A percentile compares a stretch with the other conserved stretches of the same genome.
Conservation (phyloP, 257 asterid genomes). For the Gentiana straminea region DNA sequence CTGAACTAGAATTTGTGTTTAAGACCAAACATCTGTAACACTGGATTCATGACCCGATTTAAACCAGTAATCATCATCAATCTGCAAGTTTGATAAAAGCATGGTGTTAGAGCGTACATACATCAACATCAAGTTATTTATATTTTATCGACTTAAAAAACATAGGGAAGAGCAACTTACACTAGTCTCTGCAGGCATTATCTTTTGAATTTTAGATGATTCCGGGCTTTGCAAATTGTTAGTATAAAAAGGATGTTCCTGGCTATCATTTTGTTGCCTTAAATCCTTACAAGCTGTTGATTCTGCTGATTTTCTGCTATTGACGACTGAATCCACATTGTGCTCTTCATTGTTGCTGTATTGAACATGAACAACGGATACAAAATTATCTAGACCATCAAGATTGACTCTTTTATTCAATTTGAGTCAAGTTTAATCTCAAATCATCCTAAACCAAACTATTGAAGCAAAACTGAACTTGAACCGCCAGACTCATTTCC, state of each 20-base stretch:
- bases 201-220: constrained; percentile 34
- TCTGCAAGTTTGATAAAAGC: constrained; percentile 25
- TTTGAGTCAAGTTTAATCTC: no score
- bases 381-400: no score
- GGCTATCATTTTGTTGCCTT: constrained; percentile 16
- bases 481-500: no score
- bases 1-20: no score
- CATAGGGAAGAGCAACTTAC: constrained; percentile 30
- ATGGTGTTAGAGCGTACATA: neutral
- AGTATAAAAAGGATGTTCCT: constrained; percentile 15
- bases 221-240: constrained; percentile 14
- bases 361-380: neutral
- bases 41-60: constrained; percentile 35
- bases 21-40: constrained; percentile 43
- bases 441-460: no score
- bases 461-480: no score
- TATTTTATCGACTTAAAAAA: no score
- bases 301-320: constrained; percentile 30
- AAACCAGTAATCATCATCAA: constrained; percentile 68
- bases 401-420: no score
- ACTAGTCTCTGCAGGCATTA: constrained; percentile 42
- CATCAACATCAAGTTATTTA: no score
- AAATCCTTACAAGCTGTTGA: constrained; percentile 15
- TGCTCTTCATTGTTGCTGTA: constrained; percentile 36
- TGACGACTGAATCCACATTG: constrained; percentile 21